These are phyloP conservation scores for Aspergillus pseudoglaucus DNA, from an alignment of 2,329 filamentous ascomycete species.

Conservation along the genomic window DNA sequence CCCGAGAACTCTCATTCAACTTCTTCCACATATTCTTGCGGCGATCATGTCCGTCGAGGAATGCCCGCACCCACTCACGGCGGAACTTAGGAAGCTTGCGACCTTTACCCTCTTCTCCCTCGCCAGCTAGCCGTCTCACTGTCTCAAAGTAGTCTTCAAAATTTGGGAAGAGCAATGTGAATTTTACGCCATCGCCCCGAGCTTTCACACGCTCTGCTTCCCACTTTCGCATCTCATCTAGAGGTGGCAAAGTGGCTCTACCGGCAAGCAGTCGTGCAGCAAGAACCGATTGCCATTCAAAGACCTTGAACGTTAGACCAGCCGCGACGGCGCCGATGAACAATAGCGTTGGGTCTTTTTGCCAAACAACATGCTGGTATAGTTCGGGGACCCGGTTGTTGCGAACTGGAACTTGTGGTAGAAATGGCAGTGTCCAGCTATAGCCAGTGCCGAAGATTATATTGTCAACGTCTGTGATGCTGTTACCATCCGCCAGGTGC, in stretches of 20 bases:
- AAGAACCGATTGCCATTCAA: neutral
- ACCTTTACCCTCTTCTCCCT: slow-evolving; percentile 6
- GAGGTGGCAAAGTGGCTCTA: neutral
- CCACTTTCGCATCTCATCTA: neutral
- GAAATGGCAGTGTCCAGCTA: slow-evolving; percentile 54
- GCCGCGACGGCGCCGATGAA: slow-evolving; percentile 30
- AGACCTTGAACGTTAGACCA: slow-evolving; percentile 49
- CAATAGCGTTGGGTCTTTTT: slow-evolving; percentile 12
- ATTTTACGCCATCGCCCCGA: slow-evolving; percentile 20
- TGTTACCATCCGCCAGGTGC: neutral
- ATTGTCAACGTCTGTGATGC: slow-evolving; percentile 43
- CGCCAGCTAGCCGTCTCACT: slow-evolving; percentile 30
- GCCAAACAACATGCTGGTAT: slow-evolving; percentile 17
- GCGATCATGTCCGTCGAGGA: neutral
- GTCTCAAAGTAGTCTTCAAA: slow-evolving; percentile 58
- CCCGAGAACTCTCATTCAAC: neutral
- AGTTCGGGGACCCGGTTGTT: slow-evolving; percentile 13
- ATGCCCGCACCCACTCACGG: neutral
- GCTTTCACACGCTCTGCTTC: neutral
- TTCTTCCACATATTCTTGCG: neutral
- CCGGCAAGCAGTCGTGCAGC: neutral
- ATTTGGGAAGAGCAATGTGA: slow-evolving; percentile 50
- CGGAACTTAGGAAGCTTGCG: neutral
- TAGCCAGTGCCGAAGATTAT: slow-evolving; percentile 60
- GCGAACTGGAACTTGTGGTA: slow-evolving; percentile 36